Evolutionary conservation across 352 stramenopile genomes (phyloP).

Genomic region (Elongisporangium undulatum): DNA sequence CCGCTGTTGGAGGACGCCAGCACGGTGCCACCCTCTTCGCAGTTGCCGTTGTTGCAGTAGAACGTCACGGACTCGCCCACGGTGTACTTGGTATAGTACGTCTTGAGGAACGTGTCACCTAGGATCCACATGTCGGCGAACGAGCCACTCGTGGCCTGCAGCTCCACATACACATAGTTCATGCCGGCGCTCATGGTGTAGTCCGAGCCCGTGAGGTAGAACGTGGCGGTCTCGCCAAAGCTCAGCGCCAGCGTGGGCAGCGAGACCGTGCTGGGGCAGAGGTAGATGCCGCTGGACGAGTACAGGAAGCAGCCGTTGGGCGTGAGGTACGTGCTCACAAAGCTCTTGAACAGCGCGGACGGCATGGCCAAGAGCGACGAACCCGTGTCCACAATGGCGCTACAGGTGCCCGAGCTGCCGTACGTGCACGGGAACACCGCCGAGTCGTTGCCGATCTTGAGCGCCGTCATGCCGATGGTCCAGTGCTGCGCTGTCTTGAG

Average conservation of each 20-base stretch:
- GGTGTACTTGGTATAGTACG: conserved; percentile 68
- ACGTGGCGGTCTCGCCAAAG: conserved; percentile 45
- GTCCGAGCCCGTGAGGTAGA: conserved; percentile 54
- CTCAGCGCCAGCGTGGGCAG: conserved; percentile 53
- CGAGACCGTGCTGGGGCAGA: conserved; percentile 38
- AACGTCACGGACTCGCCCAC: conserved; percentile 59
- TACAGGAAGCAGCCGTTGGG: conserved; percentile 28
- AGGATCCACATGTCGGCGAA: conserved; percentile 69
- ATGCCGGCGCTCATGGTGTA: conserved; percentile 38
- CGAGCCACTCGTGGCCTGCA: conserved; percentile 23
- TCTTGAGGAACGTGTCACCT: conserved; percentile 69
- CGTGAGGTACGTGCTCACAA: conserved; percentile 44
- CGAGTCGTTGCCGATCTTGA: conserved; percentile 39
- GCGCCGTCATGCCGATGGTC: conserved; percentile 63
- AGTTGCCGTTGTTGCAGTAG: conserved; percentile 59
- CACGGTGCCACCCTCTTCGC: conserved; percentile 11
- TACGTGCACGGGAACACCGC: conserved; percentile 37
- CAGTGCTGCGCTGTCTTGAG: conserved; percentile 55
- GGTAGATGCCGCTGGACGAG: conserved; percentile 34
- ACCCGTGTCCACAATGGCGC: conserved; percentile 61
- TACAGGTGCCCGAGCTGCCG: conserved; percentile 14
- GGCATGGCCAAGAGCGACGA: conserved; percentile 62
- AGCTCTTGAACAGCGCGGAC: conserved; percentile 24
- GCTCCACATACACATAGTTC: conserved; percentile 27
- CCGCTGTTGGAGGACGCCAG: neutral